These are phyloP conservation scores for Rhizopus sp. DNA, from an alignment of 371 early-diverging fungal species.

Conservation along the genomic window DNA sequence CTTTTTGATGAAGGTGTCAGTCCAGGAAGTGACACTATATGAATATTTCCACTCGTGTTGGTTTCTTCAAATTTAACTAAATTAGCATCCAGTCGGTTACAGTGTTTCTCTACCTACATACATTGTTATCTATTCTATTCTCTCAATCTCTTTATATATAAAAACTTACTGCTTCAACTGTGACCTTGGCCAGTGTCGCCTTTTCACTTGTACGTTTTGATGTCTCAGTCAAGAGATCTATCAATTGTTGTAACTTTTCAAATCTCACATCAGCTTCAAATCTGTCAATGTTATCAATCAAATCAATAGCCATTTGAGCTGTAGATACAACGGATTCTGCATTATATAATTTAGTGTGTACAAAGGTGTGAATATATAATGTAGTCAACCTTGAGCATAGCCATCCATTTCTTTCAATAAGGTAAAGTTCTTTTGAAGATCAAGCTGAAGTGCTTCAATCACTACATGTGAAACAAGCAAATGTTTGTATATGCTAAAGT, in stretches of 20 bases:
- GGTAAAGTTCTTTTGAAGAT: slow-evolving; percentile 87
- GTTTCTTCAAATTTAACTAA: slow-evolving; percentile 51
- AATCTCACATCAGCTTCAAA: slow-evolving; percentile 59
- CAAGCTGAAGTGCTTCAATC: slow-evolving; percentile 85
- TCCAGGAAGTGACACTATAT: slow-evolving; percentile 43
- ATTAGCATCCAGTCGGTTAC: slow-evolving; percentile 50
- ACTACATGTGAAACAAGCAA: slow-evolving; percentile 38
- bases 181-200: slow-evolving; percentile 86
- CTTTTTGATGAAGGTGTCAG: slow-evolving; percentile 39
- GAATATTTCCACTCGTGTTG: slow-evolving; percentile 31
- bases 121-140: neutral
- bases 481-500: too few relatives aligned
- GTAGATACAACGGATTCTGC: slow-evolving; percentile 64
- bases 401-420: slow-evolving; percentile 89
- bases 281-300: slow-evolving; percentile 54
- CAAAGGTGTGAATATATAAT: neutral
- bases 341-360: neutral
- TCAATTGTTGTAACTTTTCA: slow-evolving; percentile 61
- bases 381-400: slow-evolving; percentile 68
- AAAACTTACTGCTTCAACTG: slow-evolving; percentile 74
- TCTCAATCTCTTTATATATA: slow-evolving; percentile 42
- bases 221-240: slow-evolving; percentile 64
- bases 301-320: slow-evolving; percentile 57
- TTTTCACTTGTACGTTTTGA: slow-evolving; percentile 91
- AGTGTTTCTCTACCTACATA: slow-evolving; percentile 44